Evolutionary conservation across 2,329 filamentous ascomycete species (phyloP), one percentile per base, ranked within the genome.

Genomic region (Aspergillus sp.): DNA sequence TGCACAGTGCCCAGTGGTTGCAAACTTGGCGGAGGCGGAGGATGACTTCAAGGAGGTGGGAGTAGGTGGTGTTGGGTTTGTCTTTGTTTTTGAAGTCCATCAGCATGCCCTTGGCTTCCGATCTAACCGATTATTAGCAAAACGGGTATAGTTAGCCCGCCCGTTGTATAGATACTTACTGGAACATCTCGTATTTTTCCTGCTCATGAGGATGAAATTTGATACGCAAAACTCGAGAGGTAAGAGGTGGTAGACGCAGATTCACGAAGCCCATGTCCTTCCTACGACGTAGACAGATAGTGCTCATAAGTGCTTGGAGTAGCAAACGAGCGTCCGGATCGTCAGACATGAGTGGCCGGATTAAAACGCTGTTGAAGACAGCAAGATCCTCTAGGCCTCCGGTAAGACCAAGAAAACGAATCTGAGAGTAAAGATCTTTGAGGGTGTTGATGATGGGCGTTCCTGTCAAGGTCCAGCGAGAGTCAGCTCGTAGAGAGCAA

Each of bases 191-290:
- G 68, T 96, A 96, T 74, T 90, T 90, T 65, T 86, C 84, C 64
- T 86, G 82, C 71, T 96, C 92, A 37, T 92, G 86, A 0, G 84
- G 74, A 44, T 86, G 83, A 66, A 96, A 91, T 8, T 86, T 80
- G 64, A 96, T 85, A 8, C 85, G 84, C 66, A 95, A 87, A 6
- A 95, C 80, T 63, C 89, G 92, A 68, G 93, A 91, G 1, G 86
- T 88, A 67, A 96, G 86, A 14, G 86, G 80, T 0, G 92, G 91
- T 8, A 96, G 80, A 61, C 86, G 89, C 19, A 96, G 78, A 64
- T 96, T 90, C 52, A 96, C 84, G 68, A 96, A 96, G 5, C 83
- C 82, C 91, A 96, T 96, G 56, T 93, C 88, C 71, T 96, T 96
- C 73, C 87, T 89, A 39, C 92, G 85, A 39, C 92, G 85, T 21